Conservation (phyloP, 1,284 basidiomycete genomes). For the Moesziomyces parantarcticus region DNA sequence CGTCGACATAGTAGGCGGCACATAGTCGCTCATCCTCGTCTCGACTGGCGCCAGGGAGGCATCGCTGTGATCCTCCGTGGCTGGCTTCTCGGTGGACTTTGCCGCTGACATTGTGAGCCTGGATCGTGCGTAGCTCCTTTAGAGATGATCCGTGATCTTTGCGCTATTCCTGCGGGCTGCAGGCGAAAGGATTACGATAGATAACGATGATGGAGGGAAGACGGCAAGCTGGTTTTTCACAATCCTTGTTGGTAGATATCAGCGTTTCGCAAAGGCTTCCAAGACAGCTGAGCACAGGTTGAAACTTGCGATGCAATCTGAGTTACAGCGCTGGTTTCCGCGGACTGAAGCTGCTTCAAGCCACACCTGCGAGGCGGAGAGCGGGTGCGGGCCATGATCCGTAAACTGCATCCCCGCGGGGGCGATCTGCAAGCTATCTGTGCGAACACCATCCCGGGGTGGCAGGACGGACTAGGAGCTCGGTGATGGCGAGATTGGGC, state of each 20-base stretch:
- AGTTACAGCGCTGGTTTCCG: neutral
- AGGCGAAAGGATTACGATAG: neutral
- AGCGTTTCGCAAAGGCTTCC: neutral
- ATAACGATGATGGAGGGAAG: neutral
- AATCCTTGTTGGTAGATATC: neutral
- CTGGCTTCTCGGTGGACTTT: neutral
- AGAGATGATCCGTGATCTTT: neutral
- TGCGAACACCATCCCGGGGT: too few species aligned
- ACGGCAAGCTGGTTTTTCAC: neutral
- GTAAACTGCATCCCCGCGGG: neutral
- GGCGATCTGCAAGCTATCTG: too few species aligned
- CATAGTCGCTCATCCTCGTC: conserved; percentile 3
- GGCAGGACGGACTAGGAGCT: neutral
- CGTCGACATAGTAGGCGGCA: neutral
- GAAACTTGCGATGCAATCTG: neutral
- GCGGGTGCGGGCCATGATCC: neutral
- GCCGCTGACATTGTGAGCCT: neutral
- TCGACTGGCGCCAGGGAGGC: conserved; percentile 1
- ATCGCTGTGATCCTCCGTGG: neutral
- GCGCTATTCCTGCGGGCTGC: neutral
- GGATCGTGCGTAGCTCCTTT: neutral
- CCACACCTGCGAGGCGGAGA: neutral
- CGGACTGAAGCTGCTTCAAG: neutral
- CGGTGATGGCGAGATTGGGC: neutral
- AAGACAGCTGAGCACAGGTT: neutral